These are phyloP conservation scores for Candida pseudoglaebosa DNA, from an alignment of 805 yeast species.

Conservation along the genomic window DNA sequence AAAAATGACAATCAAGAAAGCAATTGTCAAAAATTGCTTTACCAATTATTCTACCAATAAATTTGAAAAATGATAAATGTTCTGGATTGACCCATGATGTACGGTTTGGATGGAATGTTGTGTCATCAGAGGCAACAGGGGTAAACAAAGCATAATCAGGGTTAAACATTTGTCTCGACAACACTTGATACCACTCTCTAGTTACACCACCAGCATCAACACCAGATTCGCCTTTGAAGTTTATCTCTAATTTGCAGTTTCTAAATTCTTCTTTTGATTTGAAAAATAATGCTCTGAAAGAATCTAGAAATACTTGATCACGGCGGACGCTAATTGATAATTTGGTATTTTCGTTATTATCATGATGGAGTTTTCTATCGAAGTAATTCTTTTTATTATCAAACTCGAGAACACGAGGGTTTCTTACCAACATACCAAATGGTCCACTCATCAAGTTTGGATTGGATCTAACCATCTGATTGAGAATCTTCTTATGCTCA, in stretches of 20 bases:
- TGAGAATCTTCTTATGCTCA: constrained; percentile 79
- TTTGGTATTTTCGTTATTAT: constrained; percentile 41
- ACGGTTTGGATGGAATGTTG: constrained; percentile 93
- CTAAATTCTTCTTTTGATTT: constrained; percentile 71
- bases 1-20: constrained; percentile 88
- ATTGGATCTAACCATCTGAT: constrained; percentile 86
- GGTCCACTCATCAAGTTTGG: constrained; percentile 96
- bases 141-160: constrained; percentile 90
- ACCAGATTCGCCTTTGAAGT: constrained; percentile 92
- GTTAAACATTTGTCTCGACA: constrained; percentile 92
- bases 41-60: constrained; percentile 90
- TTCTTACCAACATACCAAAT: constrained; percentile 80
- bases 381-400: constrained; percentile 90
- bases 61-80: constrained; percentile 87
- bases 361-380: constrained; percentile 63
- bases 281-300: constrained; percentile 78
- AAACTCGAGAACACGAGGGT: constrained; percentile 86
- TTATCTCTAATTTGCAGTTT: constrained; percentile 67
- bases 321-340: constrained; percentile 70
- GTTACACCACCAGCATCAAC: constrained; percentile 98
- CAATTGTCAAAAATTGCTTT: constrained; percentile 88
- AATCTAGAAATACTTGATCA: constrained; percentile 87
- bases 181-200: constrained; percentile 94
- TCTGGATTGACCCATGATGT: constrained; percentile 92
- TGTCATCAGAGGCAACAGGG: constrained; percentile 87